Evolutionary conservation across 139 green algal genomes (phyloP).

Genomic region (Chlorella sp.): DNA sequence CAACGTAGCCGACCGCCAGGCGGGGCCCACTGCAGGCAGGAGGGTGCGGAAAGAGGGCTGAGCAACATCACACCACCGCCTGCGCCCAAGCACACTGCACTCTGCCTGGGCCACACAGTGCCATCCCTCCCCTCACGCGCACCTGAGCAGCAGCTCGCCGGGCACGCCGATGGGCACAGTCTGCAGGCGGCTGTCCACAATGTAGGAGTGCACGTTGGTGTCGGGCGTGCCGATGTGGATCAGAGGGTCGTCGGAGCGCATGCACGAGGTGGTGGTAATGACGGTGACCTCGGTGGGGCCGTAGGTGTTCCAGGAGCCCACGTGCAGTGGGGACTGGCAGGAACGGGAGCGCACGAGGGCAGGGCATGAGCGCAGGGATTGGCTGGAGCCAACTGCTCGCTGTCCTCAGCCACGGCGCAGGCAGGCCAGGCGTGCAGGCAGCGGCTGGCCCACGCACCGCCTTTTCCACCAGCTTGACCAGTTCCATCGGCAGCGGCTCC

Average conservation of each 20-base stretch:
- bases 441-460: no score
- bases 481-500: no score
- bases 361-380: not conserved
- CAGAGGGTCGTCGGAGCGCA: not conserved
- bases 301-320: conserved; percentile 27
- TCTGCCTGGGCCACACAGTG: no score
- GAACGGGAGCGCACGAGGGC: not conserved
- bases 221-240: conserved; percentile 44
- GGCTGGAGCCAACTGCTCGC: not conserved
- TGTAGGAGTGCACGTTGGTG: conserved; percentile 45
- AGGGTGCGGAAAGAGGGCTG: no score
- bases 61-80: no score
- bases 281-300: conserved; percentile 52
- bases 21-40: no score
- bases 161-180: conserved; percentile 38
- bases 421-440: not conserved
- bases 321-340: not conserved
- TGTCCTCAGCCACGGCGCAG: no score
- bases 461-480: no score
- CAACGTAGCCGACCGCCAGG: no score
- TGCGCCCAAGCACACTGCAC: no score
- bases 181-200: conserved; percentile 31
- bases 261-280: not conserved
- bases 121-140: no score
- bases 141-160: not conserved